Conservation (phyloP, 202 grass and related monocot genomes). For the Elaeis oleifera region DNA sequence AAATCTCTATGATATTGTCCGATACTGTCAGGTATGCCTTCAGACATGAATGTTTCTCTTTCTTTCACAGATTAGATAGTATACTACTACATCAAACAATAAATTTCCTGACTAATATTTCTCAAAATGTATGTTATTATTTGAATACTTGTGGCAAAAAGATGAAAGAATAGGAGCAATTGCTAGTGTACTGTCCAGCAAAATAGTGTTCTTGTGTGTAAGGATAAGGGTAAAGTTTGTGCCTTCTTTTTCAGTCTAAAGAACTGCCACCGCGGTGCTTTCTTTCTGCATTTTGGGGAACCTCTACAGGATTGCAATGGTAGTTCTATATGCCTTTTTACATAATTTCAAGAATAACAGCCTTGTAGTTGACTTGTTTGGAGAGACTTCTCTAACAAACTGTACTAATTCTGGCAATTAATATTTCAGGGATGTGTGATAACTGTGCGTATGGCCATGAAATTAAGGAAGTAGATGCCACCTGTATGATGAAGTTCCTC, state of each 20-base stretch:
- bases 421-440: constrained; percentile 47
- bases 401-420: constrained; percentile 1
- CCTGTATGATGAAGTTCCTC: constrained; percentile 26
- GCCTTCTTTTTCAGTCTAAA: constrained; percentile 49
- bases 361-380: constrained; percentile 1
- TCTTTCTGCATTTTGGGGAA: constrained; percentile 94
- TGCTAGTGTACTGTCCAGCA: too few species aligned
- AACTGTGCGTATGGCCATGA: constrained; percentile 41
- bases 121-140: too few species aligned
- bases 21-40: constrained; percentile 63
- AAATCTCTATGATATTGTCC: constrained; percentile 92
- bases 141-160: too few species aligned
- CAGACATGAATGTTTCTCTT: constrained; percentile 2
- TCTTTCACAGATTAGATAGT: neutral
- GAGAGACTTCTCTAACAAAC: neutral
- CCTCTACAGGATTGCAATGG: constrained; percentile 71
- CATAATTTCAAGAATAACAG: neutral
- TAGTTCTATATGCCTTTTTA: constrained; percentile 23
- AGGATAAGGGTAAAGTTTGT: neutral
- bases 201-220: too few species aligned
- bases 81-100: neutral
- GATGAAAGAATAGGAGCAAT: too few species aligned
- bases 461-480: constrained; percentile 38
- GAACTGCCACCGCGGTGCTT: constrained; percentile 60
- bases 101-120: too few species aligned